phyloP scores from a whole-genome alignment of 441 rosid species.

The Populus hybrid region DNA sequence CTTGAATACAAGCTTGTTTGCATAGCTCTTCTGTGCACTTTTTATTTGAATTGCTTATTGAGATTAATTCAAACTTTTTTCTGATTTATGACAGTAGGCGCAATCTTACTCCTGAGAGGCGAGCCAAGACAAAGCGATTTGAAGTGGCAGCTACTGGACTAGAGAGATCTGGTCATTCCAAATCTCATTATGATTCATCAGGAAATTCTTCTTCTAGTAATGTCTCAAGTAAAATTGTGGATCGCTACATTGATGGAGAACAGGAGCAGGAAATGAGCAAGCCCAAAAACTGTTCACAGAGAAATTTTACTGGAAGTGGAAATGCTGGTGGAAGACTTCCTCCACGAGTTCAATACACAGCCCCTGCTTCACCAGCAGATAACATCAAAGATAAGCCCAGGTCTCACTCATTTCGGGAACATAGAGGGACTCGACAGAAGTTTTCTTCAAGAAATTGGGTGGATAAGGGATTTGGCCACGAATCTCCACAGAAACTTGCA shows the following conservation, averaged over 20 bases:
- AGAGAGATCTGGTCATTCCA: conserved; percentile 36
- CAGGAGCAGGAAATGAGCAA: conserved; percentile 58
- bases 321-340: conserved; percentile 56
- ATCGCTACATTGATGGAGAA: conserved; percentile 94
- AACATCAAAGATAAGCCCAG: conserved; percentile 38
- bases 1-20: not conserved
- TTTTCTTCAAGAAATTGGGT: conserved; percentile 57
- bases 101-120: conserved; percentile 49
- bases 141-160: conserved; percentile 35
- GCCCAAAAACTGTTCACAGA: conserved; percentile 41
- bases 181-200: conserved; percentile 48
- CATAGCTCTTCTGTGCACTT: not conserved
- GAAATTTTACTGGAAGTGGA: conserved; percentile 39
- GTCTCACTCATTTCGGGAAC: conserved; percentile 74
- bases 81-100: conserved; percentile 28
- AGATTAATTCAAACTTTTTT: conserved; percentile 17
- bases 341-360: conserved; percentile 62
- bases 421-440: conserved; percentile 43
- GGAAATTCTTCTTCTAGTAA: conserved; percentile 78
- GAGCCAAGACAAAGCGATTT: conserved; percentile 43
- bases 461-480: conserved; percentile 58
- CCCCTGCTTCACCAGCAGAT: conserved; percentile 63
- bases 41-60: not conserved
- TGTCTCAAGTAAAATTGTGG: conserved; percentile 73
- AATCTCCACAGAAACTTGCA: conserved; percentile 85